Evolutionary conservation across 2,329 filamentous ascomycete genomes (phyloP), one percentile per base, ranked within the genome.

Genomic region (Aaosphaeria arxii): DNA sequence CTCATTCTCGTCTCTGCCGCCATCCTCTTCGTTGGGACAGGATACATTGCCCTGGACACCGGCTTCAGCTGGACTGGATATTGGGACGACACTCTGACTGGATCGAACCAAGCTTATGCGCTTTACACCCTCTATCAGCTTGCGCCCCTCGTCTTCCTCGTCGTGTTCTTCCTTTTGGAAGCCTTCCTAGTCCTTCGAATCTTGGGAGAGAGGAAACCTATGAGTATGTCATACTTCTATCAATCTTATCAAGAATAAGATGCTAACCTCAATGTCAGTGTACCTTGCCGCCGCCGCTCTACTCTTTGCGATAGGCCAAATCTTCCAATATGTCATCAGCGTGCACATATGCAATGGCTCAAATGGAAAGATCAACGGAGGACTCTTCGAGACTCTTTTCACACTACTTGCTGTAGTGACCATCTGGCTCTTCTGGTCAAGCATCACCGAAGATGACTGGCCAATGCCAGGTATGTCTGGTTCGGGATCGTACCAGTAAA

Each of bases 381-480:
- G 92, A 5, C 74, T 99, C 1, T 99, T 99, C 70, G 83, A 96
- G 71, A 95, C 91, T 0, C 76, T 97, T 5, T 97, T 99, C 74
- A 97, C 91, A 0, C 77, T 96, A 1, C 74, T 92, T 9, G 80
- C 91, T 0, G 90, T 99, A 4, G 79, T 89, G 13, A 84, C 84
- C 73, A 75, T 96, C 55, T 99, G 94, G 91, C 72, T 89, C 48
- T 99, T 99, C 78, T 99, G 94, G 94, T 95, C 91, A 42, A 96
- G 91, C 74, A 99, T 99, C 62, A 99, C 94, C 11, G 94, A 99
- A 73, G 94, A 99, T 64, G 92, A 96, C 75, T 99, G 94, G 94
- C 90, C 91, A 2, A 77, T 81, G 70, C 76, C 79, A 13, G 64
- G 66, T 6, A 64, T 70, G 6, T 60, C 64, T 31, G 67, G 67